Percentiles rank a stretch among this genome's conserved stretches.
These are phyloP conservation scores for Maudiozyma pseudohumilis DNA, from an alignment of 805 yeast species.

Conservation along the genomic window DNA sequence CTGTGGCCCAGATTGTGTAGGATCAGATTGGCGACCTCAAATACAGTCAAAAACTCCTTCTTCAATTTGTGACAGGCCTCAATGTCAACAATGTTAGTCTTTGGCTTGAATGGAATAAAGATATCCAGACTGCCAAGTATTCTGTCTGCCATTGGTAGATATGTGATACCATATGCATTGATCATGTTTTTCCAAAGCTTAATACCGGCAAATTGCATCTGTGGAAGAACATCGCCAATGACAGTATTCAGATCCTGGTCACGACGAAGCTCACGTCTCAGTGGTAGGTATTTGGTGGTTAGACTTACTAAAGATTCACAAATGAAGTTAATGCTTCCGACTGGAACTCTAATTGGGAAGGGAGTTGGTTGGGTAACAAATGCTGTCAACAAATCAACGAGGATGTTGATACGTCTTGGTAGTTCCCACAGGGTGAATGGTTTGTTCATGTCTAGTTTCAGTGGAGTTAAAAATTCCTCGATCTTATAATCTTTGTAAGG, in stretches of 20 bases:
- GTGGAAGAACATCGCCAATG: conserved; percentile 35
- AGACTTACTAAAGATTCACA: conserved; percentile 48
- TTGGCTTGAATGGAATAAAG: conserved; percentile 40
- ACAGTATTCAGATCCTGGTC: conserved; percentile 39
- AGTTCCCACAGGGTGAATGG: conserved; percentile 44
- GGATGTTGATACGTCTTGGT: conserved; percentile 39
- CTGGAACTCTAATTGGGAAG: conserved; percentile 48
- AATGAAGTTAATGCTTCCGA: conserved; percentile 45
- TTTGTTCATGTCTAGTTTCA: conserved; percentile 50
- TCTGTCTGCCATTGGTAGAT: conserved; percentile 40
- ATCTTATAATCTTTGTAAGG: conserved; percentile 3
- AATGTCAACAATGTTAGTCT: conserved; percentile 34
- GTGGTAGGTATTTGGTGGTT: conserved; percentile 43
- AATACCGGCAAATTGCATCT: conserved; percentile 39
- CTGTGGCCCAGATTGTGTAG: conserved; percentile 30
- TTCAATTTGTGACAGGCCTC: conserved; percentile 25
- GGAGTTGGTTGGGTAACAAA: conserved; percentile 45
- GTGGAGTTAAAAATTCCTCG: conserved; percentile 34
- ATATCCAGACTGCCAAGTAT: conserved; percentile 48
- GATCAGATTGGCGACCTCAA: conserved; percentile 14
- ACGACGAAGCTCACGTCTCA: conserved; percentile 47
- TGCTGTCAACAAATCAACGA: conserved; percentile 37
- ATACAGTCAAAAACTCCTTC: conserved; percentile 16
- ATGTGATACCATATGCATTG: conserved; percentile 24
- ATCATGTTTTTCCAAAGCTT: conserved; percentile 29